These are phyloP conservation scores for Hypomontagnella monticulosa DNA, from an alignment of 495 filamentous ascomycete genomes.

Conservation along the genomic window DNA sequence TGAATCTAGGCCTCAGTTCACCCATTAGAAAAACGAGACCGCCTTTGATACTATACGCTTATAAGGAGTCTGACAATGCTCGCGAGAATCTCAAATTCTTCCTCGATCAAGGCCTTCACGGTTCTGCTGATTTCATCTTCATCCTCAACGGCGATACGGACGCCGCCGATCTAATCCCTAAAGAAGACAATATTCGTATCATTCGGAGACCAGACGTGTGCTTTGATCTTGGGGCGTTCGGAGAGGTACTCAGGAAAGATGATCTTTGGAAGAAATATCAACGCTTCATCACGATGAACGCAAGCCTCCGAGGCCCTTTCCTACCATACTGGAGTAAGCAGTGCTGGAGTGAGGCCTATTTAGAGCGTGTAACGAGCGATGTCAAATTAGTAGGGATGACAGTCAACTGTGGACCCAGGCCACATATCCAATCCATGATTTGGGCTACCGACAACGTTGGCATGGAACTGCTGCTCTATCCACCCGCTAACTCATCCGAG, in stretches of 20 bases:
- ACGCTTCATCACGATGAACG: slow-evolving; percentile 50
- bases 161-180: slow-evolving; percentile 30
- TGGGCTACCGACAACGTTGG: slow-evolving; percentile 47
- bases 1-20: not conserved
- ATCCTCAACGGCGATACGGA: slow-evolving; percentile 46
- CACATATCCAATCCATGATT: slow-evolving; percentile 51
- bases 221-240: slow-evolving; percentile 47
- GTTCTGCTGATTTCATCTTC: slow-evolving; percentile 48
- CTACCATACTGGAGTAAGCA: slow-evolving; percentile 37
- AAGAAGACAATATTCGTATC: slow-evolving; percentile 36
- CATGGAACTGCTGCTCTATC: slow-evolving; percentile 43
- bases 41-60: slow-evolving; percentile 44
- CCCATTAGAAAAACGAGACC: not conserved
- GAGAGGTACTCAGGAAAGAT: slow-evolving; percentile 41
- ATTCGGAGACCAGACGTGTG: slow-evolving; percentile 44
- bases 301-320: slow-evolving; percentile 50
- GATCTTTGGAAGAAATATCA: slow-evolving; percentile 44
- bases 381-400: slow-evolving; percentile 51
- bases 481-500: slow-evolving; percentile 15
- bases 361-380: slow-evolving; percentile 40
- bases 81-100: slow-evolving; percentile 46
- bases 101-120: slow-evolving; percentile 42
- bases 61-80: slow-evolving; percentile 33
- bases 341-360: slow-evolving; percentile 48
- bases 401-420: slow-evolving; percentile 41